Percentiles rank a stretch among this genome's conserved stretches.
Conservation (phyloP, 139 green algal genomes). For the Dunaliella primolecta region DNA sequence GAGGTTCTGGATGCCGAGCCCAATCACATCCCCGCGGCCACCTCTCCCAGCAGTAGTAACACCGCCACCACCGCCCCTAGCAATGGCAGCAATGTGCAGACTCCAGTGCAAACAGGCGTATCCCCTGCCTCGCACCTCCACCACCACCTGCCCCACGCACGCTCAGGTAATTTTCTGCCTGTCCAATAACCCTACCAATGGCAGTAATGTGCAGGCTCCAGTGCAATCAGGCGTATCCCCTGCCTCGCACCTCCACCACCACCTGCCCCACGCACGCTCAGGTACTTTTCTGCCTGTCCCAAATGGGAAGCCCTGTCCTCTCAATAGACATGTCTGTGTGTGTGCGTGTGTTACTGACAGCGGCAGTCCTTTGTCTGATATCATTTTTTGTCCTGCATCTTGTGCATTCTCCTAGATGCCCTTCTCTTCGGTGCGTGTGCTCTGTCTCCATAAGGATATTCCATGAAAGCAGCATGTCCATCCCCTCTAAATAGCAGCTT, state of each 20-base stretch:
- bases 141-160: background rate
- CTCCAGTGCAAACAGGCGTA: background rate
- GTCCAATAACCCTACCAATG: background rate
- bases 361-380: no score
- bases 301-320: constrained; percentile 8
- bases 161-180: background rate
- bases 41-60: background rate
- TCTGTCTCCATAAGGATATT: no score
- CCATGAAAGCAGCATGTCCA: no score
- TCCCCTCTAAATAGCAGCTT: no score
- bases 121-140: background rate
- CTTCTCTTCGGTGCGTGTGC: no score
- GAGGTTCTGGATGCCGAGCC: constrained; percentile 30
- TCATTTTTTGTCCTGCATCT: no score
- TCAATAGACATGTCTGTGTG: no score
- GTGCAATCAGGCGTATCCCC: background rate
- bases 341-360: no score
- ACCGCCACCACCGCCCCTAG: background rate
- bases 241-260: background rate
- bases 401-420: no score
- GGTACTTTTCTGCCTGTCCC: background rate
- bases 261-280: background rate
- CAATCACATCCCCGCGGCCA: background rate
- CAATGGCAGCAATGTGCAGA: background rate
- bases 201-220: background rate